Conservation (phyloP, 345 rosid species). For the Corymbia maculata region DNA sequence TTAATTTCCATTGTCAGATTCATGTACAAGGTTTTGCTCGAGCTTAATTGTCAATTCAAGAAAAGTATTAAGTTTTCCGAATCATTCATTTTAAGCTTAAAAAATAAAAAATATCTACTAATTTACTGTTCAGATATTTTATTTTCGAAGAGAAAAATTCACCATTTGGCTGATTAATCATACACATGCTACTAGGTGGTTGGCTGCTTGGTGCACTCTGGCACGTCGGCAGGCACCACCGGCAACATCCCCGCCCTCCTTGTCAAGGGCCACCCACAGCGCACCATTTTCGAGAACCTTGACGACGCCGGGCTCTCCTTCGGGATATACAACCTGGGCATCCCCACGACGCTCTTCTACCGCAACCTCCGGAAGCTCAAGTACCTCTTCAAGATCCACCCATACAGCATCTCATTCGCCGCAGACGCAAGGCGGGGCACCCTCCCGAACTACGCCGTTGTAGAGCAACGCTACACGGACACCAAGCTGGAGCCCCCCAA, state of each 20-base stretch:
- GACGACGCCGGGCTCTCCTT: constrained; percentile 39
- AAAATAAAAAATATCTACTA: not conserved
- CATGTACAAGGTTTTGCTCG: not conserved
- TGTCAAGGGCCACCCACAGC: constrained; percentile 59
- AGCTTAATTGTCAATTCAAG: not conserved
- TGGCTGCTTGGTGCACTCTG: too few relatives aligned
- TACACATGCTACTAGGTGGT: too few relatives aligned
- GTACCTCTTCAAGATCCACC: constrained; percentile 35
- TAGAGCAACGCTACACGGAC: constrained; percentile 89
- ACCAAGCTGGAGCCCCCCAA: constrained; percentile 38
- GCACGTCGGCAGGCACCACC: constrained; percentile 79
- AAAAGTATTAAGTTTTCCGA: not conserved
- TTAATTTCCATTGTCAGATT: not conserved
- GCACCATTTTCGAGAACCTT: constrained; percentile 73
- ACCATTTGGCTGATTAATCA: not conserved
- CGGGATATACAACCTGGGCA: constrained; percentile 80
- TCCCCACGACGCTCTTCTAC: constrained; percentile 75
- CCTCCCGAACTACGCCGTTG: constrained; percentile 56
- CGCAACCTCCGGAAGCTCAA: constrained; percentile 63
- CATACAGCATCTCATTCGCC: constrained; percentile 36
- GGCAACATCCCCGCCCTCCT: constrained; percentile 58
- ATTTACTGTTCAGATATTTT: not conserved
- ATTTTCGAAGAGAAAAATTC: not conserved
- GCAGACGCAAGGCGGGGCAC: constrained; percentile 43
- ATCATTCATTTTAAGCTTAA: not conserved